Evolutionary conservation across 2,329 filamentous ascomycete species (phyloP).

Genomic region (Pseudofabraea citricarpa): DNA sequence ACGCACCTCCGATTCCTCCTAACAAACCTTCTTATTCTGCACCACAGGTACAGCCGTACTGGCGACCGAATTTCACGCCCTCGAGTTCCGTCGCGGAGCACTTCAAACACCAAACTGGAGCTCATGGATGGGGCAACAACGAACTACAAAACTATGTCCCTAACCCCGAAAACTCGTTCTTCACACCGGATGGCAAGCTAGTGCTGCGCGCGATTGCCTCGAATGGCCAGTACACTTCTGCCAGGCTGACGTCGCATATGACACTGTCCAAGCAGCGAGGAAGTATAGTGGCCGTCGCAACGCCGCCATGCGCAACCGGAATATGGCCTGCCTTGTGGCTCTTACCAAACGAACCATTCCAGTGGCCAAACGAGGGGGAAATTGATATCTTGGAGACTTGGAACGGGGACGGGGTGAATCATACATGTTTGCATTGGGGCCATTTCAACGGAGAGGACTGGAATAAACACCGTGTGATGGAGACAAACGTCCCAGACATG

Average conservation of each 20-base stretch:
- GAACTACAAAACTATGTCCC: slow-evolving; percentile 54
- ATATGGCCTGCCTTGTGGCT: slow-evolving; percentile 62
- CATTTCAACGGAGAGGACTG: slow-evolving; percentile 47
- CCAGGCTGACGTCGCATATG: slow-evolving; percentile 48
- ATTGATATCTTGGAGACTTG: slow-evolving; percentile 58
- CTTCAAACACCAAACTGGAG: slow-evolving; percentile 51
- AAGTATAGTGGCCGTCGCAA: slow-evolving; percentile 45
- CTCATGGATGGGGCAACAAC: slow-evolving; percentile 58
- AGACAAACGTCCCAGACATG: slow-evolving; percentile 46
- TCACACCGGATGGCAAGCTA: slow-evolving; percentile 45
- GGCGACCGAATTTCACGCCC: slow-evolving; percentile 46
- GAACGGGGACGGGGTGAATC: slow-evolving; percentile 52
- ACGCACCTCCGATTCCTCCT: slow-evolving; percentile 5
- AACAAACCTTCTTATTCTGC: slow-evolving; percentile 2
- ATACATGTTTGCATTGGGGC: slow-evolving; percentile 56
- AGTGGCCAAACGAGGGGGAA: slow-evolving; percentile 55
- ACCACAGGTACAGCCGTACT: slow-evolving; percentile 33
- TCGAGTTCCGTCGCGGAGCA: slow-evolving; percentile 41
- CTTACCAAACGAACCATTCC: slow-evolving; percentile 51
- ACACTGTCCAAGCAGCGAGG: slow-evolving; percentile 46
- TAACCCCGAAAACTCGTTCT: slow-evolving; percentile 45
- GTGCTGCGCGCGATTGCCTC: slow-evolving; percentile 46
- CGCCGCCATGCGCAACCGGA: slow-evolving; percentile 47
- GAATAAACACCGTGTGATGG: slow-evolving; percentile 50
- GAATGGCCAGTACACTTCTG: slow-evolving; percentile 46